Base-by-base conservation (phyloP, 1,139 yeast genomes). In the Torulaspora globosa region DNA sequence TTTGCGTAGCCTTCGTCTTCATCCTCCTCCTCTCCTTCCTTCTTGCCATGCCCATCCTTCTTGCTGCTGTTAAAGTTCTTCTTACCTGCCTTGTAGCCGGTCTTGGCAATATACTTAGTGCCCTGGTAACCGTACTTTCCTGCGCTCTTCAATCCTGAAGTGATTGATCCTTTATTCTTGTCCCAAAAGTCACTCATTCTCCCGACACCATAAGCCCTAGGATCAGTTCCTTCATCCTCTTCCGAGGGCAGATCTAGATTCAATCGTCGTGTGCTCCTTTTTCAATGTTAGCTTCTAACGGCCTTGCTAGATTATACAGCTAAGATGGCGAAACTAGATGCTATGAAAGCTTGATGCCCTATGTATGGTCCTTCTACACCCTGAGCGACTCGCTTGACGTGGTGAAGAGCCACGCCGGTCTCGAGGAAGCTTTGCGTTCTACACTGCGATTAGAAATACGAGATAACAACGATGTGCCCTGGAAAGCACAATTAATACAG, bases 111-210 rank as follows among this genome's bases (percentile, higher is more conserved):
- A 35, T 56, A 67, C 48, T 71, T 76, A 5, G 78, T 70, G 4
- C 75, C 76, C 47, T 65, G 66, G 47, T 56, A 65, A 18, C 68
- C 57, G 26, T 55, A 54, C 38, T 62, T 62, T 2, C 71, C 69
- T 3, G 64, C 70, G 2, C 65, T 50, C 18, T 66, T 67, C 1
- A 75, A 61, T 15, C 76, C 76, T 14, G 68, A 67, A 32, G 69
- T 62, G 49, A 75, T 69, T 0, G 73, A 50, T 30, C 62, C 78
- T 48, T 74, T 75, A 59, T 75, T 73, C 46, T 71, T 69, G n/a
- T 71, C 74, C 79, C 79, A 75, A 54, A 73, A 73, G 28, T 62
- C 63, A 60, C 68, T 62, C 65, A 58, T 60, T n/a, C 23, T n/a
- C 24, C 29, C 23, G 23, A 14, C 29, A 30, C 9, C 28, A 14